These are phyloP conservation scores for Pseudotsuga menziesii DNA, from an alignment of 75 land plant species.

Conservation along the genomic window DNA sequence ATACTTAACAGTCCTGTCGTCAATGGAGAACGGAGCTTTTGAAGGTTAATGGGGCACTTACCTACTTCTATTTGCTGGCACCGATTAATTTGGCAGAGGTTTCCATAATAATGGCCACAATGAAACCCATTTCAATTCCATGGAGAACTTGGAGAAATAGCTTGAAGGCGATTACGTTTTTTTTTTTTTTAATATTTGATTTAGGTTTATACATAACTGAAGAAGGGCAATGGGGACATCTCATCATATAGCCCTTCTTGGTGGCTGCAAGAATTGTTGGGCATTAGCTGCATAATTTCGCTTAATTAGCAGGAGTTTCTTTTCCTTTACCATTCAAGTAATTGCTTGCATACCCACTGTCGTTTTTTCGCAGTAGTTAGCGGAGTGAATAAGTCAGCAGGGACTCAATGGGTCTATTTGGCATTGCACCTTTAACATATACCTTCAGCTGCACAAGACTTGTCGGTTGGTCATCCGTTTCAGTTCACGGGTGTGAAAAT, in stretches of 20 bases:
- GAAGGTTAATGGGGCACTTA: neutral
- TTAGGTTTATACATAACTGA: neutral
- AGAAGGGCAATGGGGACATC: neutral
- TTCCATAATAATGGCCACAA: neutral
- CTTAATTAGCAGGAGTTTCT: neutral
- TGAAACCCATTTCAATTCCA: too few species aligned
- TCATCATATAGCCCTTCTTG: neutral
- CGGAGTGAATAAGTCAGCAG: too few species aligned
- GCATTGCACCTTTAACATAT: neutral
- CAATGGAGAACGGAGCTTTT: neutral
- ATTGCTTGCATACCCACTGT: neutral
- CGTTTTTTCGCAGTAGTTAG: neutral
- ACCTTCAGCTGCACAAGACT: neutral
- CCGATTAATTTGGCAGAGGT: neutral
- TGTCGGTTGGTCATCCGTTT: neutral
- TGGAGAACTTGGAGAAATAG: neutral
- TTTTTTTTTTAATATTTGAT: neutral
- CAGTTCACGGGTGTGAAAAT: neutral
- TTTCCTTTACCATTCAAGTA: neutral
- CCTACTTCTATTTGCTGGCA: neutral
- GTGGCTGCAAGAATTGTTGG: neutral
- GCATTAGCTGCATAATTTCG: neutral
- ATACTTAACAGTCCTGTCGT: neutral
- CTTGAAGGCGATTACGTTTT: neutral
- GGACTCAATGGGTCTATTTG: neutral